These are phyloP conservation scores for Thelephora ganbajun DNA, from an alignment of 768 basidiomycete genomes.

Conservation along the genomic window DNA sequence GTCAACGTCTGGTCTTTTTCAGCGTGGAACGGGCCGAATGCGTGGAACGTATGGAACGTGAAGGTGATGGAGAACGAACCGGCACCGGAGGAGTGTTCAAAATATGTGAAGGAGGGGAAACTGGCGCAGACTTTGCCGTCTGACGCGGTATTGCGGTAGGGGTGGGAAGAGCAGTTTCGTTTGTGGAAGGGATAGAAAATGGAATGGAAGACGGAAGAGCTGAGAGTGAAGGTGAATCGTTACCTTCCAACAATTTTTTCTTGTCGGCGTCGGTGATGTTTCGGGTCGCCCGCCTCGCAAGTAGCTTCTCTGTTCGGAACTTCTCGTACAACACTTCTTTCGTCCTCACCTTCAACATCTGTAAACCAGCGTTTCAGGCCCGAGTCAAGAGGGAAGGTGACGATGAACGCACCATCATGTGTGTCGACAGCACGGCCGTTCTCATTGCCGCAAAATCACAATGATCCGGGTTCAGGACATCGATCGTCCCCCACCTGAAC, in stretches of 20 bases:
- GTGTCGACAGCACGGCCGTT: slow-evolving; percentile 72
- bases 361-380: slow-evolving; percentile 3
- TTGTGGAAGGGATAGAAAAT: too few relatives aligned
- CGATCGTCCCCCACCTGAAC: slow-evolving; percentile 82
- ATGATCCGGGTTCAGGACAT: slow-evolving; percentile 75
- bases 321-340: slow-evolving; percentile 88
- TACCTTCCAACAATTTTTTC: slow-evolving; percentile 62
- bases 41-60: too few relatives aligned
- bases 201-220: too few relatives aligned
- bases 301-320: slow-evolving; percentile 82
- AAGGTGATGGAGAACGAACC: too few relatives aligned
- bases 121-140: too few relatives aligned
- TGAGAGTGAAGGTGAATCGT: too few relatives aligned
- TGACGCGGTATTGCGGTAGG: too few relatives aligned
- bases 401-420: slow-evolving; percentile 52
- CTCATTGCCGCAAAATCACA: slow-evolving; percentile 81
- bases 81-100: too few relatives aligned
- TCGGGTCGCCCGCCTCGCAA: slow-evolving; percentile 72
- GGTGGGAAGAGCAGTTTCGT: too few relatives aligned
- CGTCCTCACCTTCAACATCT: slow-evolving; percentile 75
- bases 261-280: slow-evolving; percentile 65
- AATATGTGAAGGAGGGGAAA: too few relatives aligned
- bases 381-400: not conserved
- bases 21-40: too few relatives aligned
- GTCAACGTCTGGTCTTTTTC: too few relatives aligned